Base-by-base conservation (phyloP, 306 rosid species). In the Castanea mollissima region DNA sequence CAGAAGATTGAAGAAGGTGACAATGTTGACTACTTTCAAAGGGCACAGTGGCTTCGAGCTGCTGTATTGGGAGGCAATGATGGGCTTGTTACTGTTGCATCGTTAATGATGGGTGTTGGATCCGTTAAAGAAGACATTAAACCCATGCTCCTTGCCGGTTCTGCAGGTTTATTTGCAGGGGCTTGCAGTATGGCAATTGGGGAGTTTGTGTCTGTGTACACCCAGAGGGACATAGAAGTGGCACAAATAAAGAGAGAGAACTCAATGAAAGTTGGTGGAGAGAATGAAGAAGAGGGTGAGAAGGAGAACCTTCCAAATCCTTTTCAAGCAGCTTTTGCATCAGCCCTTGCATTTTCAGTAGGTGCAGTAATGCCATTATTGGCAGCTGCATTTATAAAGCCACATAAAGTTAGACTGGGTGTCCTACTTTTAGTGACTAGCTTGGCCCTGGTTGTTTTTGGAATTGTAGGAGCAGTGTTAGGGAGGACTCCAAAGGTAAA, bases 361-460 rank as follows among this genome's bases (percentile, higher is more conserved):
- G 89, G 89, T 35, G 93, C 83, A 1, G 18, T 85, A 25, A 69
- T 87, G 19, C 91, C 88, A 75, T 32, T 87, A 14, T 63, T 89
- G 63, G 74, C 80, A 1, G 85, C 81, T 46, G 83, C 84, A 5
- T 85, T 87, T 9, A 64, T 85, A 71, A 25, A 1, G 12, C 44
- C 23, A 57, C 75, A 85, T 65, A 79, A 25, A 54, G 38, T 54
- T 4, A 87, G 89, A 82, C 18, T 87, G 32, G 4, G 23, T 52
- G 77, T 81, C 55, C 35, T 85, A 74, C 81, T 74, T 51, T 62
- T 32, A 1, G 76, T 83, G 81, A 74, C 78, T 29, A 87, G 87
- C 44, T 87, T 79, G 82, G 86, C 86, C 20, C 77, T 83, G 74
- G 14, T 83, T 55, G 81, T 77, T 8, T 85, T 89, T 75, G 93